Base-by-base conservation (phyloP, 305 asterid genomes). In the Fraxinus sp. region DNA sequence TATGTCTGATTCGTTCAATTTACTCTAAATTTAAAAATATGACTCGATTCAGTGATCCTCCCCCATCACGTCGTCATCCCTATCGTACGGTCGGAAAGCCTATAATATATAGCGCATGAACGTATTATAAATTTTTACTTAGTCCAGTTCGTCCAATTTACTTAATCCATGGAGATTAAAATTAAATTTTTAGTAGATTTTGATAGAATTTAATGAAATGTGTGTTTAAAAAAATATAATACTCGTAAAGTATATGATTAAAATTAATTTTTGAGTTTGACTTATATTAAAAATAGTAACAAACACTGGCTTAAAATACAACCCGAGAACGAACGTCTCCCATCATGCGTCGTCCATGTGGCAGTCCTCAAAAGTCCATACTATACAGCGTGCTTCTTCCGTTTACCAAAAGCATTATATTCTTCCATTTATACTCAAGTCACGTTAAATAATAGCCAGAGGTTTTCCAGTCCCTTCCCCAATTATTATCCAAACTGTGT, bases 391-490 rank as follows among this genome's bases (percentile, higher is more conserved):
- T 28, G 3, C 20, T 28, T 32, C 20, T 30, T 70, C 75, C 30
- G 73, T 35, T 24, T 2, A 16, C 82, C 30, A 37, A 59, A 3
- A 32, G 83, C 41, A 75, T 76, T 70, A 5, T 6, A 62, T 79
- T 26, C 59, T 83, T 73, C 84, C 80, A 10, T 18, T 80, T 26
- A 18, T 76, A 37, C 77, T 6, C 41, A 22, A 36, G 16, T 37
- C 49, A 5, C 7, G 9, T 37, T 76, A 55, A 7, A 46, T 4
- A 11, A 39, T 41, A 20, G 32, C 36, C 75, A 14, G 33, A 30
- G 79, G 79, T 74, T 82, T 68, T 85, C 79, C 30, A 24, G 85
- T 84, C 84, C 39, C 8, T 49, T 3, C 36, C 73, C 11, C 35
- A 66, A 66, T 26, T 66, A 26, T 11, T 10, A 22, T 66, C 36